Conservation (phyloP, 2,329 filamentous ascomycete species). For the Fusarium citri region DNA sequence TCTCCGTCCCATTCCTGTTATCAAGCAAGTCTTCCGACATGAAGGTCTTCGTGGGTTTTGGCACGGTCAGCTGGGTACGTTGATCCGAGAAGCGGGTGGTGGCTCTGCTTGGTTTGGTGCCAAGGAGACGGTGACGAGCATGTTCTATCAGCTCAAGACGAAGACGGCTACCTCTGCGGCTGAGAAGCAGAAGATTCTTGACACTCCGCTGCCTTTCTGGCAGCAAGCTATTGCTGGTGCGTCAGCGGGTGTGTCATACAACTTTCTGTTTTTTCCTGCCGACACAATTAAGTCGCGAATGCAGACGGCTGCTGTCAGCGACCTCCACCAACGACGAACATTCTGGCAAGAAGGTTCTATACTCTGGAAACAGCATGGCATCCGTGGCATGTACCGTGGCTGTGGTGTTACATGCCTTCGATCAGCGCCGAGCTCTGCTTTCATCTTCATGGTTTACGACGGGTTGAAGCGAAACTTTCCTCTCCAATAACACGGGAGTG, state of each 20-base stretch:
- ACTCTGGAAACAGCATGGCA: constrained; percentile 84
- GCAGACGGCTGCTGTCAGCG: constrained; percentile 83
- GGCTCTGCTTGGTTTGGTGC: constrained; percentile 95
- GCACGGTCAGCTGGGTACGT: constrained; percentile 92
- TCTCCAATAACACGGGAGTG: constrained; percentile 47
- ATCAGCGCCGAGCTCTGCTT: constrained; percentile 93
- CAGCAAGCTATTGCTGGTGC: constrained; percentile 91
- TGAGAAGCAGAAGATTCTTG: constrained; percentile 56
- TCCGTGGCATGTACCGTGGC: constrained; percentile 89
- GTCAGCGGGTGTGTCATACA: constrained; percentile 91
- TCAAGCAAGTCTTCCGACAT: constrained; percentile 82
- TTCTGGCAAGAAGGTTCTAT: constrained; percentile 79
- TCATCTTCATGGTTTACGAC: constrained; percentile 97
- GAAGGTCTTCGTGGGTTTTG: constrained; percentile 90
- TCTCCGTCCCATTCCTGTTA: constrained; percentile 75
- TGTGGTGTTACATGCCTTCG: constrained; percentile 93
- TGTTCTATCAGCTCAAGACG: constrained; percentile 73
- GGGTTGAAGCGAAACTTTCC: constrained; percentile 78
- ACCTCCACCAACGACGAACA: constrained; percentile 65
- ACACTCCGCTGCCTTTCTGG: constrained; percentile 76
- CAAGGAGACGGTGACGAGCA: constrained; percentile 81
- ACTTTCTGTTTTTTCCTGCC: constrained; percentile 96
- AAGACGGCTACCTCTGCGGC: constrained; percentile 53
- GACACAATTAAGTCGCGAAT: constrained; percentile 98
- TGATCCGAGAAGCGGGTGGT: constrained; percentile 93